Percentiles rank a stretch among this genome's conserved stretches.
phyloP scores from a whole-genome alignment of 208 protist genomes.

The Trichomonas vaginalis region DNA sequence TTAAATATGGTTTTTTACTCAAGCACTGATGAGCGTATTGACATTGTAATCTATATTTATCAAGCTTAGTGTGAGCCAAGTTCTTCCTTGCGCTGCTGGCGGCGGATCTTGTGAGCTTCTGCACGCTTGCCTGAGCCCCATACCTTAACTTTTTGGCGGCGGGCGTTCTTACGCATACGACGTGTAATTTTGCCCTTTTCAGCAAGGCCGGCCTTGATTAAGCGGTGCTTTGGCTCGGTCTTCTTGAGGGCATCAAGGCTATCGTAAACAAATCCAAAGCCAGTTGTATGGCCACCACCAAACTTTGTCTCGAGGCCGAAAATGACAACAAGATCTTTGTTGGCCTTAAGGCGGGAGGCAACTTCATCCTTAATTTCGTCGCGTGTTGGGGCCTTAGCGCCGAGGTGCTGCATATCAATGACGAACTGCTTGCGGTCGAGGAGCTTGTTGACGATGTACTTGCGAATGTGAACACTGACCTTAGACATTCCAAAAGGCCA shows the following conservation, averaged over 20 bases:
- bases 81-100: neutral
- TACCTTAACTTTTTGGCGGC: neutral
- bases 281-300: conserved; percentile 89
- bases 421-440: conserved; percentile 96
- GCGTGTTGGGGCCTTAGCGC: neutral
- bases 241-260: conserved; percentile 63
- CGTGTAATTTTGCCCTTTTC: neutral
- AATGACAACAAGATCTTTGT: conserved; percentile 53
- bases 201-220: conserved; percentile 41
- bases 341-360: neutral
- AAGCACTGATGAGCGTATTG: no score
- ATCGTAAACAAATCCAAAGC: conserved; percentile 98
- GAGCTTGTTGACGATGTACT: conserved; percentile 98
- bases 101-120: neutral
- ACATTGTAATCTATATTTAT: no score
- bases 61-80: neutral
- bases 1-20: no score
- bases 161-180: neutral
- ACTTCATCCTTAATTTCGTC: conserved; percentile 1
- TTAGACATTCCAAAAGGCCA: no score
- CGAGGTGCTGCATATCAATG: conserved; percentile 22
- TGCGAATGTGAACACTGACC: conserved; percentile 61
- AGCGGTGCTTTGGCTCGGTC: conserved; percentile 89
- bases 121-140: neutral
- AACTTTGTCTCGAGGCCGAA: conserved; percentile 95